Percentiles rank a stretch among this genome's conserved stretches.
These are phyloP conservation scores for Neurospora hispaniola DNA, from an alignment of 495 filamentous ascomycete species.

Conservation along the genomic window DNA sequence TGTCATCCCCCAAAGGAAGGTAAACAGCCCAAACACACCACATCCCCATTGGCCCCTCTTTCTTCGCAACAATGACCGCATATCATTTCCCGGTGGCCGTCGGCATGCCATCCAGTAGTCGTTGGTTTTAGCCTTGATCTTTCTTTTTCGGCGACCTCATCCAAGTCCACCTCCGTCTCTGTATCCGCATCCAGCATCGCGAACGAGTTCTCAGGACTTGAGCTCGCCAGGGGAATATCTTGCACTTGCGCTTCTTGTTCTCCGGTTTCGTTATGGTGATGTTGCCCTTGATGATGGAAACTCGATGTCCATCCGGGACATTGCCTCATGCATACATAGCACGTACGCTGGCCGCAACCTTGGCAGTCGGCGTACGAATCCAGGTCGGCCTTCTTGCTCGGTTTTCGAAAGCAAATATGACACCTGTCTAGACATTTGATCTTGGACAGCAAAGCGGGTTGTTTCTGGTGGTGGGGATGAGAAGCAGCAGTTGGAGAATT, in stretches of 20 bases:
- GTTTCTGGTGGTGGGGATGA: background rate
- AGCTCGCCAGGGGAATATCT: background rate
- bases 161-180: background rate
- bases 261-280: conserved; percentile 1
- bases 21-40: conserved; percentile 36
- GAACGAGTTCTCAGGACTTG: conserved; percentile 21
- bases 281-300: background rate
- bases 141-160: background rate
- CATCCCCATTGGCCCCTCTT: conserved; percentile 32
- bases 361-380: conserved; percentile 37
- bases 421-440: conserved; percentile 24
- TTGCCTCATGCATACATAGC: conserved; percentile 37
- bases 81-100: conserved; percentile 29
- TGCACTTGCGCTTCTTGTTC: background rate
- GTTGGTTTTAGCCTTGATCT: background rate
- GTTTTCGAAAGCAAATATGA: conserved; percentile 39
- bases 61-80: conserved; percentile 41
- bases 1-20: conserved; percentile 30
- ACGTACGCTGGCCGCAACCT: conserved; percentile 36
- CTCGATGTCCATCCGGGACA: conserved; percentile 29
- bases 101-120: conserved; percentile 17
- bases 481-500: background rate
- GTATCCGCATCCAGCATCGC: conserved; percentile 31
- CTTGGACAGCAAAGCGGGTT: conserved; percentile 1
- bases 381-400: conserved; percentile 37